Evolutionary conservation across 352 stramenopile species (phyloP).

Genomic region (Pythium aristosporum): DNA sequence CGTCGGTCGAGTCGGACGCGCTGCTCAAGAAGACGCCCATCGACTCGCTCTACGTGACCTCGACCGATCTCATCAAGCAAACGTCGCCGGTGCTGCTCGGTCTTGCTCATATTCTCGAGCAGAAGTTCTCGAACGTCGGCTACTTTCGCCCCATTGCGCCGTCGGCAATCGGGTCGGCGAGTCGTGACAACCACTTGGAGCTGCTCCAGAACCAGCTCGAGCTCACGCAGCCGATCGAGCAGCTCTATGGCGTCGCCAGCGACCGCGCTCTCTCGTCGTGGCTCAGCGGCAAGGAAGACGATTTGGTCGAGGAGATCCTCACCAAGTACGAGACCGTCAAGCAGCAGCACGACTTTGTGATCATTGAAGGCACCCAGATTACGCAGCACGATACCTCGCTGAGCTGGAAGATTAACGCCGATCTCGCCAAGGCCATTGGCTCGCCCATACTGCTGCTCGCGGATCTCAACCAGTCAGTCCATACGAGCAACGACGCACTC

Average conservation of each 20-base stretch:
- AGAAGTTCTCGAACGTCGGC: constrained; percentile 67
- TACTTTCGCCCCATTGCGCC: constrained; percentile 82
- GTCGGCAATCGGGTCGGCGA: constrained; percentile 19
- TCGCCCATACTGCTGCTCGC: constrained; percentile 60
- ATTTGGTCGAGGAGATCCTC: constrained; percentile 70
- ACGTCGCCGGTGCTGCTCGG: constrained; percentile 72
- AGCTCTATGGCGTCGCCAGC: constrained; percentile 64
- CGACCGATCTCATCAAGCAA: constrained; percentile 57
- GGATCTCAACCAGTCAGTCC: constrained; percentile 39
- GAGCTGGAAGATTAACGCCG: constrained; percentile 80
- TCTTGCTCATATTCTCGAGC: constrained; percentile 63
- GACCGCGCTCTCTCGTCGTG: constrained; percentile 49
- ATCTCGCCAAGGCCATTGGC: constrained; percentile 72
- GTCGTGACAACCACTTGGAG: constrained; percentile 67
- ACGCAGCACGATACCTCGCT: constrained; percentile 64
- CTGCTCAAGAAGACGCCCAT: constrained; percentile 37
- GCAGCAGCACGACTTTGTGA: constrained; percentile 76
- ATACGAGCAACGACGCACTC: constrained; percentile 31
- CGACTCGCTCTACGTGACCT: constrained; percentile 68
- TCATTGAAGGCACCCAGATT: constrained; percentile 75
- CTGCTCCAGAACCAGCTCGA: constrained; percentile 65
- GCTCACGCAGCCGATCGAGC: constrained; percentile 36
- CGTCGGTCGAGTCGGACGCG: constrained; percentile 2
- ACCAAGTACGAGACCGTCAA: constrained; percentile 54
- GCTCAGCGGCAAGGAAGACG: constrained; percentile 60